Evolutionary conservation across 2,329 filamentous ascomycete genomes (phyloP).

Genomic region (Botryosphaeria dothidea): DNA sequence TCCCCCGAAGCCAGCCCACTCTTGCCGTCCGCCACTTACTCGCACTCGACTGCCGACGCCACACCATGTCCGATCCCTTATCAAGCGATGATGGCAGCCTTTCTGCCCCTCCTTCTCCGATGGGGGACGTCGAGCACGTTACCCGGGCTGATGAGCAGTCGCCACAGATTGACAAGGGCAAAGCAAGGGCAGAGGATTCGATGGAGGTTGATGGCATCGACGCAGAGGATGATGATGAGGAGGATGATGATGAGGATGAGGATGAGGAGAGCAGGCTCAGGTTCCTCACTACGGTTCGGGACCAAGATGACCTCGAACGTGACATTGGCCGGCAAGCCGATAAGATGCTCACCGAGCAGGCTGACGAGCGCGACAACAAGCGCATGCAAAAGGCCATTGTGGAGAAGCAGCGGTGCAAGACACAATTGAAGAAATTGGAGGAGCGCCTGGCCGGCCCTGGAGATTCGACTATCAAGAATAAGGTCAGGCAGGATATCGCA

Average conservation of each 20-base stretch:
- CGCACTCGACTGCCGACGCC: too few species aligned
- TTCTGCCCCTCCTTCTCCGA: not conserved
- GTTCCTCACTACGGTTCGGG: slow-evolving; percentile 46
- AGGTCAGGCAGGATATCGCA: slow-evolving; percentile 65
- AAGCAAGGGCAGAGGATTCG: not conserved
- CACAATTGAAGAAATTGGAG: slow-evolving; percentile 63
- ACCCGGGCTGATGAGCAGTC: not conserved
- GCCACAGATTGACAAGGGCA: slow-evolving; percentile 4
- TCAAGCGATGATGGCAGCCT: not conserved
- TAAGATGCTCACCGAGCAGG: slow-evolving; percentile 60
- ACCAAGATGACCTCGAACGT: slow-evolving; percentile 87
- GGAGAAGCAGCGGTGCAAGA: slow-evolving; percentile 60
- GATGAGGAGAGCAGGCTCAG: slow-evolving; percentile 1
- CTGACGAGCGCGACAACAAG: slow-evolving; percentile 64
- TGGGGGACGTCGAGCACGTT: not conserved
- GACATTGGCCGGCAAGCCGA: slow-evolving; percentile 74
- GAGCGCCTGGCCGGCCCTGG: slow-evolving; percentile 49
- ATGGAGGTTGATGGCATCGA: not conserved
- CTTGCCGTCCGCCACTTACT: too few species aligned
- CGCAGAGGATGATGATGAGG: not conserved
- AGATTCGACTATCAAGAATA: slow-evolving; percentile 57
- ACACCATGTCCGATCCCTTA: not conserved
- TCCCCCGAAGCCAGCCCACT: too few species aligned
- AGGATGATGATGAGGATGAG: slow-evolving; percentile 1
- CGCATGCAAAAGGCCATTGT: slow-evolving; percentile 58